Conservation (phyloP, 192 early-diverging fungal species). For the Nowakowskiella sp. region DNA sequence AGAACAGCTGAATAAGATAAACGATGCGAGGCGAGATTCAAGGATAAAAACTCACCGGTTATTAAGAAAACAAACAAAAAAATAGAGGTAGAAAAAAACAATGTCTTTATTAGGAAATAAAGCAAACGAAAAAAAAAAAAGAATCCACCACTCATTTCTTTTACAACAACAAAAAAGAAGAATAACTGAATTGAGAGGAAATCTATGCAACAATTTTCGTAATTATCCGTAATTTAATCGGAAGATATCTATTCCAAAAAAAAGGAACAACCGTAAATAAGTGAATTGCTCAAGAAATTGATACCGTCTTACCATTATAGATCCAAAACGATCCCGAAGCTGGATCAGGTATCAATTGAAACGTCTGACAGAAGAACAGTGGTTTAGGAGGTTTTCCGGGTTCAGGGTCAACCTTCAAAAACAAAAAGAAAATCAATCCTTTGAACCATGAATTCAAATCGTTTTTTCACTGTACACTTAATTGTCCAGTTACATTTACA, state of each 20-base stretch:
- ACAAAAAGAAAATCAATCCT: constrained; percentile 1
- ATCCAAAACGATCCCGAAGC: constrained; percentile 60
- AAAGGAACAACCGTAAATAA: neutral
- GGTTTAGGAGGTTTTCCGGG: no score
- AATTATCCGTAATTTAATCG: constrained; percentile 70
- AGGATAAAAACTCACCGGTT: no score
- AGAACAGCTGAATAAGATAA: no score
- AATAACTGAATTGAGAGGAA: no score
- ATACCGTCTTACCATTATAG: constrained; percentile 51
- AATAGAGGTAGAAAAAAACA: no score
- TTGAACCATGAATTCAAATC: neutral
- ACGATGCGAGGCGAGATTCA: no score
- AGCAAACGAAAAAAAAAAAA: no score
- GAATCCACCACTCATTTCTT: no score
- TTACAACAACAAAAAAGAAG: no score
- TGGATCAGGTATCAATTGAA: constrained; percentile 72
- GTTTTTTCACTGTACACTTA: constrained; percentile 45
- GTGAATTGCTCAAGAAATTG: neutral
- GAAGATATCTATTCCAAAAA: constrained; percentile 66
- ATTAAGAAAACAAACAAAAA: no score
- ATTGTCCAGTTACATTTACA: constrained; percentile 80
- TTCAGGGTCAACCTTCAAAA: constrained; percentile 66
- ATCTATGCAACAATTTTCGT: no score
- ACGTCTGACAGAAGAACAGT: constrained; percentile 77
- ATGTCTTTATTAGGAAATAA: no score